Conservation (phyloP, 1,139 yeast genomes). For the Candida sanyaensis region DNA sequence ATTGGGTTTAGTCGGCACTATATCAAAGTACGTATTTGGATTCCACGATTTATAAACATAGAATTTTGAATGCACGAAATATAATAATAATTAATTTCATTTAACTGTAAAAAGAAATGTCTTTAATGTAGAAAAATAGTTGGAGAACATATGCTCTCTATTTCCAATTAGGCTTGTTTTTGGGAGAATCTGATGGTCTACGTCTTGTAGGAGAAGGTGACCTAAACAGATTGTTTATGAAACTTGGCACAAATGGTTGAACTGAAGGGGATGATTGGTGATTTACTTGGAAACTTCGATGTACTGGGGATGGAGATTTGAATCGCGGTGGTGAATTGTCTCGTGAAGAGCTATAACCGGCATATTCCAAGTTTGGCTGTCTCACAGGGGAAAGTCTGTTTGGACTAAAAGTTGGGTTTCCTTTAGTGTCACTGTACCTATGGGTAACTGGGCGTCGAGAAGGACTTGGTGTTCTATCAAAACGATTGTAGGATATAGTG, state of each 20-base stretch:
- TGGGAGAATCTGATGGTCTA: slow-evolving; percentile 5
- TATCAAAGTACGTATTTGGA: slow-evolving; percentile 44
- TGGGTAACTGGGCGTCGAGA: not conserved
- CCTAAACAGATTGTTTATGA: slow-evolving; percentile 5
- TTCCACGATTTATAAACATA: slow-evolving; percentile 40
- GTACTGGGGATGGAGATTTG: slow-evolving; percentile 13
- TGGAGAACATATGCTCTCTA: not conserved
- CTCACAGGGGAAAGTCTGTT: slow-evolving; percentile 10
- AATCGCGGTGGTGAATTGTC: slow-evolving; percentile 1
- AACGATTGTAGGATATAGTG: slow-evolving; percentile 2
- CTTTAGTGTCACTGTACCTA: not conserved
- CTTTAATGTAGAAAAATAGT: not conserved
- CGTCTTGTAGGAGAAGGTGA: slow-evolving; percentile 11
- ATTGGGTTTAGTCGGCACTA: slow-evolving; percentile 35
- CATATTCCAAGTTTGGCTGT: slow-evolving; percentile 7
- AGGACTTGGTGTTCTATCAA: slow-evolving; percentile 7
- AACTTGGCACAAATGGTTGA: slow-evolving; percentile 1
- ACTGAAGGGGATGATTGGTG: slow-evolving; percentile 2
- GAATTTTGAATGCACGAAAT: not conserved
- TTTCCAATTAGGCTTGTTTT: slow-evolving; percentile 10
- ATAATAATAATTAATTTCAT: slow-evolving; percentile 3
- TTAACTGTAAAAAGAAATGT: not conserved
- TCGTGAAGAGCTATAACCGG: not conserved
- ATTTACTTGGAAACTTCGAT: slow-evolving; percentile 1
- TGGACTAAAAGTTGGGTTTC: slow-evolving; percentile 6